Evolutionary conservation across 2,329 filamentous ascomycete genomes (phyloP).

Genomic region (Herpotrichia juniperi): DNA sequence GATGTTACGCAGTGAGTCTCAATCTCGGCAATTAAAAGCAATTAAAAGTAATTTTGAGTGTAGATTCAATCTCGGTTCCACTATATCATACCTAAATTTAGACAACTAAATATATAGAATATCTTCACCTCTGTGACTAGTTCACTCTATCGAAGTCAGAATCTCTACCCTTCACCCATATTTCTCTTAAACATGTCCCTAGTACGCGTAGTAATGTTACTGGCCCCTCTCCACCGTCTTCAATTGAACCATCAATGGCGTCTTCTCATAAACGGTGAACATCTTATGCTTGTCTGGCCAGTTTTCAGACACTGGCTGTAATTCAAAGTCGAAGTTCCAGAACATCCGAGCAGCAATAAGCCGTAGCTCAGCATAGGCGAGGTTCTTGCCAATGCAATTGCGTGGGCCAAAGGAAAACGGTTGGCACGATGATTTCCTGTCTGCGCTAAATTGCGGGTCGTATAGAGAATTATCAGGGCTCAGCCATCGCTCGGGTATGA

Average conservation of each 20-base stretch:
- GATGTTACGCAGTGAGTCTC: too few species aligned
- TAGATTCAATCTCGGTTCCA: too few species aligned
- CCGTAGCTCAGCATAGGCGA: constrained; percentile 35
- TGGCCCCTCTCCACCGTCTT: constrained; percentile 6
- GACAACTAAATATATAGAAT: too few species aligned
- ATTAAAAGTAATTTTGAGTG: too few species aligned
- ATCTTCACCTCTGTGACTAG: too few species aligned
- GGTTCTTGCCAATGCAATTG: constrained; percentile 24
- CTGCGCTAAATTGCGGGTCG: constrained; percentile 23
- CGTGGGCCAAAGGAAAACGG: constrained; percentile 25
- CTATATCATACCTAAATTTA: too few species aligned
- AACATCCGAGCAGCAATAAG: constrained; percentile 46
- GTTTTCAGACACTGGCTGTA: constrained; percentile 12
- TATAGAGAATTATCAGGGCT: constrained; percentile 13
- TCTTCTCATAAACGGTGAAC: constrained; percentile 11
- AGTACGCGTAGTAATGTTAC: too few species aligned
- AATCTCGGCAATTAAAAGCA: too few species aligned
- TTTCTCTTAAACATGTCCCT: too few species aligned
- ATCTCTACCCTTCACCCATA: too few species aligned
- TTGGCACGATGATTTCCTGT: constrained; percentile 8
- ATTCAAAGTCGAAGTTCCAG: constrained; percentile 46
- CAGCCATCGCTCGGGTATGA: constrained; percentile 38
- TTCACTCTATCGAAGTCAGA: too few species aligned
- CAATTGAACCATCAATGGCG: constrained; percentile 9
- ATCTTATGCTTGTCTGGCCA: constrained; percentile 13